Evolutionary conservation across 139 green algal species (phyloP), one percentile per base, ranked within the genome.

Genomic region (Picochlorum sp.): DNA sequence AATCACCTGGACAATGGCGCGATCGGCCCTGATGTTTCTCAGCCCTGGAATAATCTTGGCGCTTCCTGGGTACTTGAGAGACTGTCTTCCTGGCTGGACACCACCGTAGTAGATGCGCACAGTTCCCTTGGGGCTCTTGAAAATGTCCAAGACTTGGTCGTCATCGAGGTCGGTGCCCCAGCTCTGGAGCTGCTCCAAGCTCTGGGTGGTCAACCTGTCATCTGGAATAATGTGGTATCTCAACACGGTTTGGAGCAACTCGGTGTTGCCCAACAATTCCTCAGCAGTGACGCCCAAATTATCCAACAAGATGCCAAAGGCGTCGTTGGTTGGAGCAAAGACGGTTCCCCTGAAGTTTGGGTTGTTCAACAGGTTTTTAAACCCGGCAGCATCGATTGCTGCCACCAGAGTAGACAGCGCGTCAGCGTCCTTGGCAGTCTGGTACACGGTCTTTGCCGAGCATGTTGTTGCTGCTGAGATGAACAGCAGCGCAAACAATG

Each of bases 211-310:
- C 18, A 52, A 15, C n/a, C 7, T 52, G n/a, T 54, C 21, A 15
- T 51, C 52, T 15, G 62, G 67, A 57, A 65, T 49, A 30, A 74
- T 30, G 45, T 72, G 66, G 66, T 72, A 74, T 30, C 18, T 20
- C 60, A 74, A 49, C 5, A 74, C 51, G 7, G 30, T n/a, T 14
- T 8, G 28, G 31, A 74, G 23, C 44, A 67, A 47, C 9, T 60
- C 13, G 20, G 63, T 74, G 59, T 74, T 60, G 7, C 16, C 37
- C 45, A 74, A 47, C 14, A 74, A 60, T 26, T 52, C 49, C 20
- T 31, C 67, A 30, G 58, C 58, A 18, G n/a, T 58, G 6, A 65
- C 7, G 13, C 23, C 58, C 18, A 65, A 18, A 8, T 55, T 23
- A 6, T 30, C 23, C 28, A 71, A 44, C 20, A 72, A 26, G 13